phyloP scores from a whole-genome alignment of 2,329 filamentous ascomycete species.

The Aspergillus luchuensis region DNA sequence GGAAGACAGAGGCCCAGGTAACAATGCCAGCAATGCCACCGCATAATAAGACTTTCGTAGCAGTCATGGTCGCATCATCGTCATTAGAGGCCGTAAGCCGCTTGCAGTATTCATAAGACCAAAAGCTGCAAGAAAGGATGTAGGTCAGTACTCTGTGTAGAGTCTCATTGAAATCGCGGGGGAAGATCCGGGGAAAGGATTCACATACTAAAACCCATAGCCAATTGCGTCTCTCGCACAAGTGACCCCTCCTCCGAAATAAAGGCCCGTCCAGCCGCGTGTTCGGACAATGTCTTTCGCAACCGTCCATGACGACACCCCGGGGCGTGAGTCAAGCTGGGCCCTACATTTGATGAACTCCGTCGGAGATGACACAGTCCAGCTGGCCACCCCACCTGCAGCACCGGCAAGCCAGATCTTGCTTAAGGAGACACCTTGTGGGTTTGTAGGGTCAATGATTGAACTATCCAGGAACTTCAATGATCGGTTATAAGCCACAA shows the following conservation, averaged over 20 bases:
- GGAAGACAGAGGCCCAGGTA: constrained; percentile 89
- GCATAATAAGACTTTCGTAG: constrained; percentile 72
- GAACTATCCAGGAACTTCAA: constrained; percentile 60
- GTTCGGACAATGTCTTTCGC: constrained; percentile 61
- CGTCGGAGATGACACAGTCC: constrained; percentile 82
- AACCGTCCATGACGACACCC: constrained; percentile 64
- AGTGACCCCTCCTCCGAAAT: constrained; percentile 79
- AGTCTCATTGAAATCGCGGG: constrained; percentile 9
- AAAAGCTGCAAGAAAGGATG: constrained; percentile 60
- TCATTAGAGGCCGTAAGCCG: constrained; percentile 54
- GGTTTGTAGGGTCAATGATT: constrained; percentile 47
- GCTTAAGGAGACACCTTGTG: constrained; percentile 54
- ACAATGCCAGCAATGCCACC: constrained; percentile 84
- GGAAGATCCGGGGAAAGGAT: constrained; percentile 14
- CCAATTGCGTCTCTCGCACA: constrained; percentile 82
- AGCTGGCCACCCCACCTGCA: constrained; percentile 79
- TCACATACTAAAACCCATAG: constrained; percentile 84
- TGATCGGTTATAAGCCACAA: constrained; percentile 87
- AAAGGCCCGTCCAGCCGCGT: constrained; percentile 70
- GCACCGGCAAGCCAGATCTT: constrained; percentile 80
- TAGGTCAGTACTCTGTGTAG: constrained; percentile 15
- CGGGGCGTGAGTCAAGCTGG: constrained; percentile 60
- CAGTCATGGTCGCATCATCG: constrained; percentile 52
- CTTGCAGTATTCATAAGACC: constrained; percentile 80
- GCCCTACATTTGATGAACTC: constrained; percentile 89